Evolutionary conservation across 257 asterid genomes (phyloP), one percentile per base, ranked within the genome.

Genomic region (Scutellaria barbata): DNA sequence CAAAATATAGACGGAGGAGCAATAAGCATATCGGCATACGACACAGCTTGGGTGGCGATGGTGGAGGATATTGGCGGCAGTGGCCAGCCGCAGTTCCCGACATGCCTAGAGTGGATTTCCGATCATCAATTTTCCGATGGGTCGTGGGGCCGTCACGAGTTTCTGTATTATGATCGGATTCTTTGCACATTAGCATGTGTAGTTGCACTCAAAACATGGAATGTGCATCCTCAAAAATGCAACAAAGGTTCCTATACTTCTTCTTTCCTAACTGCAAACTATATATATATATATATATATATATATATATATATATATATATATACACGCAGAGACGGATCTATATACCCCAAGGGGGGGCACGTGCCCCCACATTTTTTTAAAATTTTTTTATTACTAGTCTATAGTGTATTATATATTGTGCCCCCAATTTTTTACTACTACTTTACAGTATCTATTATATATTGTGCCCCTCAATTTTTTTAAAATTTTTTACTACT

Each of bases 31-130:
- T 90, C 97, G 6, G 84, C 97, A 0, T 90, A 88, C 67, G 96
- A 90, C 81, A 88, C 96, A 0, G 97, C 96, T 4, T 90, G 97
- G 97, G 96, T 87, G 63, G 94, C 94, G 17, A 63, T 90, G 9
- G 92, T 90, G 69, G 87, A 84, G 63, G 88, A 89, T 12, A 17
- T 85, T 5, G 58, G 58, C 9, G 90, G 87, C 46, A 57, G 74
- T 42, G 84, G 81, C 4, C 42, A 6, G 8, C 96, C 97, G 8
- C 92, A 88, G 50, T 90, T 90, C 16, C 96, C 92, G 0, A 18
- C 85, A 0, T 77, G 88, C 59, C 77, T 90, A 10, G 80, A 85
- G 6, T 90, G 97, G 97, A 90, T 88, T 30, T 81, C 88, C 5
- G 51, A 59, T 5, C 79, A 90, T 66, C 97, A 90, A 54, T 80